Evolutionary conservation across 1,284 basidiomycete genomes (phyloP).

Genomic region (Irpex sp.): DNA sequence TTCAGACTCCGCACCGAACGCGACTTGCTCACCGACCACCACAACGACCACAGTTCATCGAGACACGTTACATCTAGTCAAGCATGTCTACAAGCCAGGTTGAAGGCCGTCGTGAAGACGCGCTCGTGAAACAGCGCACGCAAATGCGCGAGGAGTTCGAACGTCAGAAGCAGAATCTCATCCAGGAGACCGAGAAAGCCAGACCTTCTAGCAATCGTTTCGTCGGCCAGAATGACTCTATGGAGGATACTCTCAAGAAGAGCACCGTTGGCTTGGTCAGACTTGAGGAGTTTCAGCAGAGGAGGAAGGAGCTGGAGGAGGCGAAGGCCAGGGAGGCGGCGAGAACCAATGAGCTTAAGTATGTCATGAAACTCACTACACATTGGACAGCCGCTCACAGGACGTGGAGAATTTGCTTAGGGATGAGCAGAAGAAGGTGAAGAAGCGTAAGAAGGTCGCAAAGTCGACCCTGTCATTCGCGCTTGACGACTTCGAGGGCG

Average conservation of each 20-base stretch:
- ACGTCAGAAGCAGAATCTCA: slow-evolving; percentile 83
- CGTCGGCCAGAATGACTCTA: slow-evolving; percentile 89
- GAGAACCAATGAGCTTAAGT: slow-evolving; percentile 78
- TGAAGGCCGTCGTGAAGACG: slow-evolving; percentile 77
- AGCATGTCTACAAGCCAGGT: slow-evolving; percentile 65
- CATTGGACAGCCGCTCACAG: slow-evolving; percentile 53
- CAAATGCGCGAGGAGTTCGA: slow-evolving; percentile 87
- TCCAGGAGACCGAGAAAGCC: slow-evolving; percentile 80
- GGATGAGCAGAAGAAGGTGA: slow-evolving; percentile 82
- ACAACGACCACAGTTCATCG: background rate
- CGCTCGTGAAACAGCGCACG: slow-evolving; percentile 74
- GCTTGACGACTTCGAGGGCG: slow-evolving; percentile 73
- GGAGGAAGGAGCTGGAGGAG: slow-evolving; percentile 88
- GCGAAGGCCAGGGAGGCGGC: slow-evolving; percentile 89
- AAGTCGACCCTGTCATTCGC: slow-evolving; percentile 90
- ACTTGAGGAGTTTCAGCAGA: slow-evolving; percentile 91
- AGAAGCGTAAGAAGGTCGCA: slow-evolving; percentile 85
- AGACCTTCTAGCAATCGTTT: slow-evolving; percentile 85
- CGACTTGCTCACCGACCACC: background rate
- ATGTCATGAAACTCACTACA: slow-evolving; percentile 39
- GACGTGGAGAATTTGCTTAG: slow-evolving; percentile 79
- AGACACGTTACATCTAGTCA: background rate
- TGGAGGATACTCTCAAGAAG: slow-evolving; percentile 93
- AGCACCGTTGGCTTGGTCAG: slow-evolving; percentile 92
- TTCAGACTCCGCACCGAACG: background rate